Base-by-base conservation (phyloP, 1,284 basidiomycete genomes). In the Microbotryum violaceum region DNA sequence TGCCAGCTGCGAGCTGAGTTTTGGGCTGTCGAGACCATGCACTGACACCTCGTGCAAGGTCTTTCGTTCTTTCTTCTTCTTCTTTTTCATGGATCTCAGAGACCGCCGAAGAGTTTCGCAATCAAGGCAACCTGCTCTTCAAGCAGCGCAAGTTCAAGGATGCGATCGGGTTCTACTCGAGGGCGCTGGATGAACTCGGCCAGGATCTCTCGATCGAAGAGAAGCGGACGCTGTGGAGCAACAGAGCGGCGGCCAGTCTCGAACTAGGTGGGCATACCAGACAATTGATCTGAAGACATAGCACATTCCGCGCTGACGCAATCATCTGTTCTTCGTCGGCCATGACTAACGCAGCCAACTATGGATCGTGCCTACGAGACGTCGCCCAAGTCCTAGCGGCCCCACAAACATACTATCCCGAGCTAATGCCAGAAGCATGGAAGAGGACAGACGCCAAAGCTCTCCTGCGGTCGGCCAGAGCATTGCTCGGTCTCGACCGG, bases 51-150 rank as follows among this genome's bases (percentile, higher is more conserved):
- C 42, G 10, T 21, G 54, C 10, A 48, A 58, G 16, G 27, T 27
- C 27, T 27, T 27, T 27, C 27, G 27, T 1, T 27, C 27, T 27
- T 27, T 27, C 2, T 27, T 49, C 23, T 20, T 25, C 23, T 31
- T 31, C 31, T 31, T 31, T 8, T 31, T 51, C 20, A 18, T 49
- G 51, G 14, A 33, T 23, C 44, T 20, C 70, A 94, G 94, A 98
- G 75, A 81, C 91, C 68, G 91, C 93, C 0, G 79, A 83, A 65
- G 93, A 89, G 74, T 97, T 97, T 77, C 97, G 97, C 75, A 83
- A 89, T 58, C 91, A 97, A 75, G 94, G 91, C 3, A 97, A 97
- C 74, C 89, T 92, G 61, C 91, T 96, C 71, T 97, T 89, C 78
- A 85, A 84, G 65, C 86, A 86, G 25, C 90, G 88, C 73, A 83